Conservation (phyloP, 2,329 filamentous ascomycete genomes). For the Hymenoscyphus scutula region DNA sequence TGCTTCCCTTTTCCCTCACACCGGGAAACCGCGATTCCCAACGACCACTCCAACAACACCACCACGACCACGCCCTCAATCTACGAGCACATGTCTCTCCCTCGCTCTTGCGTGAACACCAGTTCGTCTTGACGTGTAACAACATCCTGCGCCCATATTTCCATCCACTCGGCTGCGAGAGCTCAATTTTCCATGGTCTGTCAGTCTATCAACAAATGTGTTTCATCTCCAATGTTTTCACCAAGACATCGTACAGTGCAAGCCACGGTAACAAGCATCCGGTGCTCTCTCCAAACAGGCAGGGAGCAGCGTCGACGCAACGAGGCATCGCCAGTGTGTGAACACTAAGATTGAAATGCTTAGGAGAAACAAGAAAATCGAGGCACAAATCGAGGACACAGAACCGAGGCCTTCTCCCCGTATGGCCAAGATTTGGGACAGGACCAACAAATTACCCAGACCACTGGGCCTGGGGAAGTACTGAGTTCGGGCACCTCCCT, state of each 20-base stretch:
- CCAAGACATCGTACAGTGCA: neutral
- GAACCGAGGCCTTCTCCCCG: neutral
- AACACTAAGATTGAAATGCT: neutral
- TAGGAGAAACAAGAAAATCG: neutral
- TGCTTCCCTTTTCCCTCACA: neutral
- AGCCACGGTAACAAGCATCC: constrained; percentile 2
- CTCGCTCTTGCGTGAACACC: neutral
- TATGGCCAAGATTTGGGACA: neutral
- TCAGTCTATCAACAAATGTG: neutral
- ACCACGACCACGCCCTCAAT: neutral
- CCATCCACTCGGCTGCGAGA: neutral
- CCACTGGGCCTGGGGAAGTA: neutral
- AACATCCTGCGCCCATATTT: neutral
- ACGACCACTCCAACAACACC: neutral
- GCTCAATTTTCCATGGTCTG: neutral
- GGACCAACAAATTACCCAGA: neutral
- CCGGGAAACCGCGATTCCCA: neutral
- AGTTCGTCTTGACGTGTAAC: neutral
- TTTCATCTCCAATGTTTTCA: constrained; percentile 1
- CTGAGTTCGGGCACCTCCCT: neutral
- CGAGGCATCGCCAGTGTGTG: neutral
- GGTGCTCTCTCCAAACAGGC: neutral
- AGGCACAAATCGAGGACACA: neutral
- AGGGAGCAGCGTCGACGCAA: constrained; percentile 6
- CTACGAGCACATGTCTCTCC: neutral